A percentile compares a stretch with the other conserved stretches of the same genome.
Conservation (phyloP, 352 stramenopile species). For the Globisporangium takayamanum region DNA sequence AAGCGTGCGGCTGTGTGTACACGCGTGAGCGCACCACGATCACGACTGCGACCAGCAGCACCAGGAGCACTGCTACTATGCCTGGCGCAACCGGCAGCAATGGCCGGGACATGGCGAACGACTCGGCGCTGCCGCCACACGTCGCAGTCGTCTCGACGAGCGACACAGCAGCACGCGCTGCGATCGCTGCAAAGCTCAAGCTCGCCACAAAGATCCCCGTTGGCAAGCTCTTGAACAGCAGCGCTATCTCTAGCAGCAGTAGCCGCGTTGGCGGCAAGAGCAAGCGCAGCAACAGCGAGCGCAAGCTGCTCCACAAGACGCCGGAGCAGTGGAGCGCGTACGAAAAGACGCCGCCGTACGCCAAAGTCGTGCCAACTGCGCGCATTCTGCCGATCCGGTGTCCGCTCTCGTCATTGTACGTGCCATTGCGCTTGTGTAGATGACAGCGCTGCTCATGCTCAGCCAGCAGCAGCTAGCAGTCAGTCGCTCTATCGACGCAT, state of each 20-base stretch:
- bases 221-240: conserved; percentile 8
- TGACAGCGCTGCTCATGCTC: neutral
- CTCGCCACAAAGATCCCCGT: conserved; percentile 9
- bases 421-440: conserved; percentile 4
- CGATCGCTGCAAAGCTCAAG: conserved; percentile 19
- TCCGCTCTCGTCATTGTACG: conserved; percentile 74
- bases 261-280: neutral
- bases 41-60: neutral
- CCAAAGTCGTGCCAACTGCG: conserved; percentile 38
- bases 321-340: conserved; percentile 56
- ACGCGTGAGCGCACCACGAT: neutral
- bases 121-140: neutral
- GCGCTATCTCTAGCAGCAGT: conserved; percentile 1
- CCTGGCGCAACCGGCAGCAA: neutral
- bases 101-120: neutral
- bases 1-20: too few species aligned
- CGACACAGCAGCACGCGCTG: conserved; percentile 11
- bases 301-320: conserved; percentile 70
- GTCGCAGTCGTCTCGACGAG: conserved; percentile 8
- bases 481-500: neutral
- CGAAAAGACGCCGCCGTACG: conserved; percentile 47
- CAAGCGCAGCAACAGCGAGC: conserved; percentile 14
- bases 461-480: too few species aligned
- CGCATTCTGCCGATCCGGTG: conserved; percentile 73
- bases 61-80: neutral